Percentiles rank a stretch among this genome's conserved stretches.
Evolutionary conservation across 192 early-diverging fungal genomes (phyloP).

Genomic region (Thamnidium elegans): DNA sequence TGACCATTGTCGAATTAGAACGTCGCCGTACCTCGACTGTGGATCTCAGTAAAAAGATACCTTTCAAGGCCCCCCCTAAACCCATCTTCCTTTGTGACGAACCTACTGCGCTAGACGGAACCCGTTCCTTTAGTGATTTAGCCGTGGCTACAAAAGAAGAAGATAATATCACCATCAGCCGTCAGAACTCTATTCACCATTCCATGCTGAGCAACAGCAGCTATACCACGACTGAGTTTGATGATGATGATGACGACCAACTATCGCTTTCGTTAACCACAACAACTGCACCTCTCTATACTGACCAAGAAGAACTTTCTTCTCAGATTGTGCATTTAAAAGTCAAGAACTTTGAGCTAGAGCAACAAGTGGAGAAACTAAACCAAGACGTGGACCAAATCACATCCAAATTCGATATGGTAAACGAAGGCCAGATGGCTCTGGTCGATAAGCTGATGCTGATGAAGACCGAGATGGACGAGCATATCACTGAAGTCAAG

Average conservation of each 20-base stretch:
- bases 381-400: slow-evolving; percentile 25
- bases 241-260: no score
- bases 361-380: slow-evolving; percentile 29
- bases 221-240: no score
- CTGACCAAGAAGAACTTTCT: neutral
- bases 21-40: neutral
- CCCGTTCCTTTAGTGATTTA: neutral
- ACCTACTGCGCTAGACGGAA: neutral
- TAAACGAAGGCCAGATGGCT: slow-evolving; percentile 31
- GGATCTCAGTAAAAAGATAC: no score
- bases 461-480: slow-evolving; percentile 30
- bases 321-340: slow-evolving; percentile 29
- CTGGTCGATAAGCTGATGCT: slow-evolving; percentile 31
- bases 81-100: no score
- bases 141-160: no score
- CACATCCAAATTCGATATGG: slow-evolving; percentile 26
- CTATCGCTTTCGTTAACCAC: no score
- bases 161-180: no score
- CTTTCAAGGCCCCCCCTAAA: no score
- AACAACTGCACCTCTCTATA: no score
- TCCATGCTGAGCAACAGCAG: no score
- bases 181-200: no score
- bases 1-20: slow-evolving; percentile 27
- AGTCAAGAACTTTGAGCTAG: slow-evolving; percentile 31
- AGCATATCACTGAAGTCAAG: slow-evolving; percentile 12